Evolutionary conservation across 1,139 yeast genomes (phyloP), one percentile per base, ranked within the genome.

Genomic region (Kodamaea plutei): DNA sequence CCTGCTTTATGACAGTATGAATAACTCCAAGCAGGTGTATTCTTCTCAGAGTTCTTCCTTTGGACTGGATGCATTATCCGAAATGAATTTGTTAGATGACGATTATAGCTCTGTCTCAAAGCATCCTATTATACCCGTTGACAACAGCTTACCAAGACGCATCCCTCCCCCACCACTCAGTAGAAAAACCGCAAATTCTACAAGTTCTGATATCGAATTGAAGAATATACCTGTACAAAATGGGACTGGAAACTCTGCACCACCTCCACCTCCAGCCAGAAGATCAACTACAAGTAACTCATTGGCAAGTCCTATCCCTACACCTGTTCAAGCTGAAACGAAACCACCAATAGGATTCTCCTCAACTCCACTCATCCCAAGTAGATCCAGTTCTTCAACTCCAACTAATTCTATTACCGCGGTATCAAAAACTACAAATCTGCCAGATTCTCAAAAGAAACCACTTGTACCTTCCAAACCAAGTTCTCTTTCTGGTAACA

Each of bases 381-480:
- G 61, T 25, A 50, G 62, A 30, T 56, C 68, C 1, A 50, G 43
- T 26, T 53, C 66, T 5, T 45, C 50, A 2, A 54, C 62, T 1
- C 61, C 66, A 3, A 18, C 20, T 8, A 8, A n/a, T n/a, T n/a
- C n/a, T n/a, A n/a, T n/a, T n/a, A n/a, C n/a, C n/a, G n/a, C n/a
- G n/a, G n/a, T n/a, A n/a, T n/a, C n/a, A n/a, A n/a, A n/a, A n/a
- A n/a, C n/a, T n/a, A n/a, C n/a, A n/a, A n/a, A n/a, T n/a, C n/a
- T n/a, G n/a, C n/a, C 20, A 8, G 10, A 18, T 8, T 9, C 5
- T 18, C 20, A 9, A 21, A 28, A 28, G 6, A 54, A 52, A 29
- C 70, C 70, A 5, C 41, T 64, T 43, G 54, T 64, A n/a, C 72
- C 72, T 4, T 38, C 45, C 6, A 65, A 63, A 35, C 69, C 69